A percentile compares a stretch with the other conserved stretches of the same genome.
Conservation (phyloP, 2,329 filamentous ascomycete species). For the Fusarium sp. region DNA sequence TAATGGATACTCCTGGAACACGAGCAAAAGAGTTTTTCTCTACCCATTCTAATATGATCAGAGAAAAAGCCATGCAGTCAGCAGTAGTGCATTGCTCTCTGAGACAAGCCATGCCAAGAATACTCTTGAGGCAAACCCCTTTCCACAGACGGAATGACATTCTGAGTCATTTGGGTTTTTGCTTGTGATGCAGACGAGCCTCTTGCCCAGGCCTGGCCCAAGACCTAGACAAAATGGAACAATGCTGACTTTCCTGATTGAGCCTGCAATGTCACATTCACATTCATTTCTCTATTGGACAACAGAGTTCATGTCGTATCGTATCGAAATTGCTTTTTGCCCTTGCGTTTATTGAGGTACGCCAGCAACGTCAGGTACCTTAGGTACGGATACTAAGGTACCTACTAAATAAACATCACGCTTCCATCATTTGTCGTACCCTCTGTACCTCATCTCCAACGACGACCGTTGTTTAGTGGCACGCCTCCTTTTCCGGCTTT, state of each 20-base stretch:
- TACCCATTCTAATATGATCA: background rate
- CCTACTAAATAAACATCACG: slow-evolving; percentile 6
- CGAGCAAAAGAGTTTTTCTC: background rate
- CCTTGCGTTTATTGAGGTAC: background rate
- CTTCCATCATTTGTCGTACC: slow-evolving; percentile 22
- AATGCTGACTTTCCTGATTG: slow-evolving; percentile 13
- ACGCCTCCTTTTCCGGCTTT: slow-evolving; percentile 39
- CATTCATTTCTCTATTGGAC: background rate
- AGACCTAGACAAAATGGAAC: slow-evolving; percentile 12
- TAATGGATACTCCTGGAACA: background rate
- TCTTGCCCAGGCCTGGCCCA: background rate
- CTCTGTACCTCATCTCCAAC: slow-evolving; percentile 7
- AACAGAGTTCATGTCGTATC: background rate
- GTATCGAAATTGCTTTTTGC: slow-evolving; percentile 13
- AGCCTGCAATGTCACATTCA: slow-evolving; percentile 23
- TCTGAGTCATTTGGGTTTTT: slow-evolving; percentile 14
- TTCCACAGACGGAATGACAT: slow-evolving; percentile 19
- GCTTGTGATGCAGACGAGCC: background rate
- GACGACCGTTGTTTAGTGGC: slow-evolving; percentile 29
- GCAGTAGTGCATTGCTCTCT: background rate
- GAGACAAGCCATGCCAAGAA: background rate
- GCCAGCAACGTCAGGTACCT: background rate
- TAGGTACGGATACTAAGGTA: too few relatives aligned
- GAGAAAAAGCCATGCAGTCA: background rate
- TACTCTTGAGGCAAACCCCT: background rate